Base-by-base conservation (phyloP, 2,329 filamentous ascomycete genomes). In the Gyromitra esculenta region DNA sequence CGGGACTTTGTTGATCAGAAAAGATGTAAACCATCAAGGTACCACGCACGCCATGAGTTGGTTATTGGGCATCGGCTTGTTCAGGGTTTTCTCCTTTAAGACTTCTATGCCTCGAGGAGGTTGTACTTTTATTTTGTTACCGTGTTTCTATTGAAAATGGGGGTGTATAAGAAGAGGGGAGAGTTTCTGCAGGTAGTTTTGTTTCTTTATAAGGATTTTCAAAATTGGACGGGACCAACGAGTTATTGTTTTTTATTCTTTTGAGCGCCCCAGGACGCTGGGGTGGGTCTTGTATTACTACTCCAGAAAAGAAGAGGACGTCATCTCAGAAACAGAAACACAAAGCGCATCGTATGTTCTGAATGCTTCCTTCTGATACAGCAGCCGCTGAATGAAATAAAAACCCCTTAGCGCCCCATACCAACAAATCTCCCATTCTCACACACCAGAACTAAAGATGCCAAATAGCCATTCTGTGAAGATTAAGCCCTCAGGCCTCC, bases 221-320 rank as follows among this genome's bases (percentile, higher is more conserved):
- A 35, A 37, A 37, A n/a, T 54, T 54, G 9, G 50, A 54, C 6
- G 45, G 50, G 25, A 54, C 8, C 50, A 31, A 54, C 18, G 4
- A 4, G 25, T 31, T 31, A 3, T 31, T 31, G 25, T 4, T 31
- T 31, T 31, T 31, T 2, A 11, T 25, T 56, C 21, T 56, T 56
- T 21, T 41, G 13, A 31, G 63, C n/a, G 41, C 31, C 64, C 57
- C 31, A 5, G 62, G 62, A 21, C 41, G 37, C 5, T 11, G 57
- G 64, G 65, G 63, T 64, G 25, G 72, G 59, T 35, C 57, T 64
- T 75, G 72, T 75, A 75, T 70, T 65, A 70, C 59, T 75, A 71
- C 70, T 73, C 48, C 52, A 25, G 50, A 75, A 74, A 63, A 39
- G 50, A 70, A 65, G 37, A 57, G 41, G n/a, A 69, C 45, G 43